phyloP scores from a whole-genome alignment of 2,329 filamentous ascomycete species.

The Aspergillus chevalieri region DNA sequence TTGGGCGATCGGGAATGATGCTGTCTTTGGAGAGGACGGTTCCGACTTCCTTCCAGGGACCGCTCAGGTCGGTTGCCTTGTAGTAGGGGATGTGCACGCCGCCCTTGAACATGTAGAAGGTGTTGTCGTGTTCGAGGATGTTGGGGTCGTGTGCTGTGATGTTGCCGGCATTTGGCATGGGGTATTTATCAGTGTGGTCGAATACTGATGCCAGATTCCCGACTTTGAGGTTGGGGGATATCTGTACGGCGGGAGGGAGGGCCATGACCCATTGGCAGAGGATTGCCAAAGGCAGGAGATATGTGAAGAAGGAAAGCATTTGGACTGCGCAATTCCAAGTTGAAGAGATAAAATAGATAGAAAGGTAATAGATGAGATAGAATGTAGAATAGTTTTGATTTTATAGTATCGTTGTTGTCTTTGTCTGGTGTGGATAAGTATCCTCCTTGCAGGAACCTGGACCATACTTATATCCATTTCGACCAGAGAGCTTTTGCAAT shows the following conservation, averaged over 20 bases:
- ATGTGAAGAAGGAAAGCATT: neutral
- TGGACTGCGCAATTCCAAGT: neutral
- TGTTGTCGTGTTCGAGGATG: slow-evolving; percentile 15
- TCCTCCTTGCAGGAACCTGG: neutral
- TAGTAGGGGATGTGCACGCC: slow-evolving; percentile 15
- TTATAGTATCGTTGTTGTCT: neutral
- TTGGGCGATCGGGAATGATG: slow-evolving; percentile 17
- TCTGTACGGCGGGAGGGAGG: neutral
- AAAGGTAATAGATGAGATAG: neutral
- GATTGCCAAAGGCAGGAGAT: neutral
- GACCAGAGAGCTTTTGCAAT: neutral
- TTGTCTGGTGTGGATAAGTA: neutral
- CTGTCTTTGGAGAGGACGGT: slow-evolving; percentile 18
- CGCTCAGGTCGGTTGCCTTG: slow-evolving; percentile 16
- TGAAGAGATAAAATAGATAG: neutral
- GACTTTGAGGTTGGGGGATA: neutral
- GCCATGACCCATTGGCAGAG: neutral
- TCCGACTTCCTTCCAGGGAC: slow-evolving; percentile 24
- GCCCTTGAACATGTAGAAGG: slow-evolving; percentile 25
- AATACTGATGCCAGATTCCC: neutral
- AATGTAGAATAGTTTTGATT: neutral
- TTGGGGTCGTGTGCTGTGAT: slow-evolving; percentile 23
- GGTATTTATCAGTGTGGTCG: slow-evolving; percentile 1
- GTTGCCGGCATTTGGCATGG: slow-evolving; percentile 15
- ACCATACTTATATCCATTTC: neutral